Percentiles rank a stretch among this genome's conserved stretches.
phyloP scores from a whole-genome alignment of 2,329 filamentous ascomycete genomes.

The Samsoniella hepiali region DNA sequence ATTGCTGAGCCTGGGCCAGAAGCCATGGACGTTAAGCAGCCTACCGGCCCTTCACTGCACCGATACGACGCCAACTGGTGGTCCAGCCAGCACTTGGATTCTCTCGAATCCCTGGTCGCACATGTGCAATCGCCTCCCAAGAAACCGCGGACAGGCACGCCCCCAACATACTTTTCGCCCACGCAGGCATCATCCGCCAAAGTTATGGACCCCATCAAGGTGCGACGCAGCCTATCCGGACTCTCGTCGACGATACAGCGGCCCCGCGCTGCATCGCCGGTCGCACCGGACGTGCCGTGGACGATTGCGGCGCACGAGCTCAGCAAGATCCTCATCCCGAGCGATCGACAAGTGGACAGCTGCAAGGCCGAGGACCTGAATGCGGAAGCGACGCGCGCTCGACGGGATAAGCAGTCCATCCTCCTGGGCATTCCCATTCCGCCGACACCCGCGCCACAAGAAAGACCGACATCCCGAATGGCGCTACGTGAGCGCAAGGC shows the following conservation, averaged over 20 bases:
- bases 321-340: constrained; percentile 76
- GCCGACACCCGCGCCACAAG: constrained; percentile 28
- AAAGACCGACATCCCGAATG: constrained; percentile 58
- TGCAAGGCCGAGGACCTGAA: constrained; percentile 76
- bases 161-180: constrained; percentile 78
- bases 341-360: constrained; percentile 70
- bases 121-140: constrained; percentile 48
- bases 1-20: constrained; percentile 33
- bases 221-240: constrained; percentile 61
- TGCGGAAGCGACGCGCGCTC: constrained; percentile 59
- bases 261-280: constrained; percentile 56
- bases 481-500: constrained; percentile 70
- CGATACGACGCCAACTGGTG: constrained; percentile 71
- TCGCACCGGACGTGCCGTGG: constrained; percentile 82
- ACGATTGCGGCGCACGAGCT: constrained; percentile 78
- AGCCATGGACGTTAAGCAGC: constrained; percentile 4
- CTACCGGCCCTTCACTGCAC: constrained; percentile 31
- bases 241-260: constrained; percentile 39
- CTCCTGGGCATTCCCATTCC: constrained; percentile 32
- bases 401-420: constrained; percentile 62
- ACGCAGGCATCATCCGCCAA: constrained; percentile 86
- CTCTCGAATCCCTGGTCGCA: constrained; percentile 60
- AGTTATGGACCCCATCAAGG: constrained; percentile 64
- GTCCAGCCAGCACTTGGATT: constrained; percentile 61
- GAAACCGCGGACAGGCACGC: constrained; percentile 53